Evolutionary conservation across 192 early-diverging fungal genomes (phyloP), one percentile per base, ranked within the genome.

Genomic region (Backusella australiensis): DNA sequence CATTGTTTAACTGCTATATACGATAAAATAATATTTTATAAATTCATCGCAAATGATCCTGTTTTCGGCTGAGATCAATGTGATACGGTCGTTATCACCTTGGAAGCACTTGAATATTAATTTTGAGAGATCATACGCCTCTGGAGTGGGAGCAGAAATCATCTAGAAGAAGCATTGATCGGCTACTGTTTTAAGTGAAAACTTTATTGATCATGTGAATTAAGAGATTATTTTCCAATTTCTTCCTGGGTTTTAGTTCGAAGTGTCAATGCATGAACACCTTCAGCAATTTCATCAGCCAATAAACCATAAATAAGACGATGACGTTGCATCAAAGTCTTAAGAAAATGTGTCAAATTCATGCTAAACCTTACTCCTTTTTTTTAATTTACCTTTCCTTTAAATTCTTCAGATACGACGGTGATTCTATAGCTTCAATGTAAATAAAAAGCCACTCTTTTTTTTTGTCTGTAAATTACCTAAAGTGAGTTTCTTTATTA

Each of bases 401-500:
- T 74, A 73, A 95, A 96, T 41, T 77, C 72, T 6, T 90, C 87
- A 14, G 94, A 94, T 1, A 96, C 91, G 7, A 94, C 82, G 14
- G 82, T 89, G 15, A 95, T 87, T 32, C 46, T 49, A 49, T 9
- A 49, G 17, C 17, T 6, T 49, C 1, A 49, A 38, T 34, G 21
- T 26, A 21, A 53, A 35, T 17, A 11, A 71, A 35, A 72, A 72
- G 23, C 29, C 15, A 3, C 29, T 32, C 3, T 32, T 32, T 49
- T 5, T 49, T 15, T 17, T 32, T 72, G 34, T 19, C 4, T 19
- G 46, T 49, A 5, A 49, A 49, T 49, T 80, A 91, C 90, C 87
- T 75, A 76, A 97, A 97, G 79, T 97, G 96, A 14, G 96, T 96
- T 79, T 97, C 96, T 9, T 84, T 88, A 79, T 89, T 89, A 15